Conservation (phyloP, 768 basidiomycete species). For the Trametes punicea region DNA sequence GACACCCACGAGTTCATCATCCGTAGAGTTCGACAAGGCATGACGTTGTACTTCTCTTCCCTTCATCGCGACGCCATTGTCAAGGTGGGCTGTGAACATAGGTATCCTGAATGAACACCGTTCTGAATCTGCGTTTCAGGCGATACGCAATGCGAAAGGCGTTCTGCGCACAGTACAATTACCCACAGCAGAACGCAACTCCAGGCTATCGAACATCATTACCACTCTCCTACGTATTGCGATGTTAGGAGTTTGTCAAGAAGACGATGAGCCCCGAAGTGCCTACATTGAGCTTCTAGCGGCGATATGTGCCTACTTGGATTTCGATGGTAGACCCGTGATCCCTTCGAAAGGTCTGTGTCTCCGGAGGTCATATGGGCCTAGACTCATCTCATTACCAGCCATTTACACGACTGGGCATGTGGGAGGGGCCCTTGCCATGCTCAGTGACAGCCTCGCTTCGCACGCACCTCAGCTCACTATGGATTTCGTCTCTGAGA, state of each 20-base stretch:
- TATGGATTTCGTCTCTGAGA: constrained; percentile 86
- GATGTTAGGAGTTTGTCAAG: constrained; percentile 69
- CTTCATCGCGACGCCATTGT: constrained; percentile 66
- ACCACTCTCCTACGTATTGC: constrained; percentile 86
- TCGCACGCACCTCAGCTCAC: constrained; percentile 78
- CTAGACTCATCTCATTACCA: constrained; percentile 25
- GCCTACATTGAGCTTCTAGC: constrained; percentile 80
- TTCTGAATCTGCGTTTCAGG: constrained; percentile 36
- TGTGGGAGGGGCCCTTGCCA: constrained; percentile 54
- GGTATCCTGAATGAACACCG: neutral
- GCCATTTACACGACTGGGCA: constrained; percentile 72
- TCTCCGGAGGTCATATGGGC: neutral
- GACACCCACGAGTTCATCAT: constrained; percentile 82
- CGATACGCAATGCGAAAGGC: constrained; percentile 73
- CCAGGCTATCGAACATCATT: constrained; percentile 79
- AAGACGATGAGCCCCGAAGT: constrained; percentile 72
- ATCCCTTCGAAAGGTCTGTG: constrained; percentile 64
- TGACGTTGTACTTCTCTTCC: constrained; percentile 76
- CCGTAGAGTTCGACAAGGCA: constrained; percentile 64
- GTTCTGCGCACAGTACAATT: constrained; percentile 56
- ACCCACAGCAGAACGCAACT: constrained; percentile 58
- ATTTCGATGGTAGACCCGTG: constrained; percentile 69
- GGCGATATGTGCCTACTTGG: constrained; percentile 72
- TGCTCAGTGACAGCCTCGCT: constrained; percentile 70
- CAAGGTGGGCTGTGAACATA: constrained; percentile 45